These are phyloP conservation scores for Naganishia vishniacii DNA, from an alignment of 768 basidiomycete species.

Conservation along the genomic window DNA sequence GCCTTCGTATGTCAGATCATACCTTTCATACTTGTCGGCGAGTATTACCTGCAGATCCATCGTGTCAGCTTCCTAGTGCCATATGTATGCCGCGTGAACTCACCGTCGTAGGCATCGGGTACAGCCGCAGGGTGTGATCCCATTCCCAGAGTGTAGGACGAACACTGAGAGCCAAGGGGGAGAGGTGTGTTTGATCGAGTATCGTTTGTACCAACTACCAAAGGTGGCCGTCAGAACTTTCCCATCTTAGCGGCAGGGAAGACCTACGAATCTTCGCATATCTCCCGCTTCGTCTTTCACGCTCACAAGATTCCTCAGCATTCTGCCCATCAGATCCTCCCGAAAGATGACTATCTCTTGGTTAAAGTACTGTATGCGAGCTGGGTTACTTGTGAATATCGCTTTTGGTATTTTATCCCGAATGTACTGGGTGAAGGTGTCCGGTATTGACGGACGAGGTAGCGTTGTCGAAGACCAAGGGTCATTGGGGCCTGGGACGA, in stretches of 20 bases:
- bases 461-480: slow-evolving; percentile 69
- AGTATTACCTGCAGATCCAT: slow-evolving; percentile 87
- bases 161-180: slow-evolving; percentile 73
- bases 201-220: slow-evolving; percentile 88
- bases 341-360: slow-evolving; percentile 93
- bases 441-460: slow-evolving; percentile 74
- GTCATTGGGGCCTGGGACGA: slow-evolving; percentile 91
- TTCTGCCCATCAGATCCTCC: slow-evolving; percentile 85
- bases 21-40: slow-evolving; percentile 93
- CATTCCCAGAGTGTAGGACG: slow-evolving; percentile 83
- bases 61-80: too few species aligned
- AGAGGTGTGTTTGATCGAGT: slow-evolving; percentile 90
- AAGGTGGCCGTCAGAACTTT: neutral
- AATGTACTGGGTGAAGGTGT: slow-evolving; percentile 65
- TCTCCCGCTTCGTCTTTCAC: slow-evolving; percentile 71
- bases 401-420: slow-evolving; percentile 69
- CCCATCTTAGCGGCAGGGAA: neutral
- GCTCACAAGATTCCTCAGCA: slow-evolving; percentile 85
- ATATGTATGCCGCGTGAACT: slow-evolving; percentile 40
- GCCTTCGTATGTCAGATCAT: slow-evolving; percentile 92
- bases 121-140: slow-evolving; percentile 84
- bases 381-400: slow-evolving; percentile 83
- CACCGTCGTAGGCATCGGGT: slow-evolving; percentile 88
- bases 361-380: slow-evolving; percentile 86
- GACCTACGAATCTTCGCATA: slow-evolving; percentile 76